Evolutionary conservation across 805 yeast species (phyloP), one percentile per base, ranked within the genome.

Genomic region (Zygotorulaspora sp.): DNA sequence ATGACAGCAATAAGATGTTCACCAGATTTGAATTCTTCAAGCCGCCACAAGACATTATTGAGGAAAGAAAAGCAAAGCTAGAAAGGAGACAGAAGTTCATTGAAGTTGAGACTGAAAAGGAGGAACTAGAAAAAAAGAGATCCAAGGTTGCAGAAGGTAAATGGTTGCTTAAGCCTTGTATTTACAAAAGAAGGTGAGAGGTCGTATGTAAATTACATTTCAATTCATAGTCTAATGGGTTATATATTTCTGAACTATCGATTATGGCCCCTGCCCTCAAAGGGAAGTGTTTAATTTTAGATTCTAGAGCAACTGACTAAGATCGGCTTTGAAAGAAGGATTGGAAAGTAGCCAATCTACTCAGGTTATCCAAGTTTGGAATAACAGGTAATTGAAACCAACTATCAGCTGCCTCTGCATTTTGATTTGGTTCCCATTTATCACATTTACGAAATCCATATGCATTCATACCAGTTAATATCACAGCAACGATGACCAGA

Each of bases 121-220:
- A 80, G 45, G 67, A 74, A 40, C 65, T 83, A 21, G 78, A 76
- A 41, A 50, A 55, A 32, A 80, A 72, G 54, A 71, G 90, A 52
- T 52, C 58, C 8, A 62, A 66, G 40, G 55, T 51, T 2, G 80
- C 90, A 0, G 95, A 86, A 54, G 95, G 95, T 7, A 74, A 81
- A 52, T 86, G 95, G 95, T 66, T 90, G 42, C 70, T 92, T 48
- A 92, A 90, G 61, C 98, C 99, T 2, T 92, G 99, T 66, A 85
- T 92, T 43, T 92, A 92, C 63, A 92, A 92, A 61, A 75, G 95
- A 65, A 74, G 96, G 50, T 85, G 58, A 55, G 25, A n/a, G 4
- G 10, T 21, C n/a, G 14, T 14, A 26, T 26, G 30, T 17, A 13
- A 20, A 23, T 37, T 22, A 25, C 23, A 18, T 40, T 30, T 24